phyloP scores from a whole-genome alignment of 2,329 filamentous ascomycete species.

The Pleomassaria siparia region DNA sequence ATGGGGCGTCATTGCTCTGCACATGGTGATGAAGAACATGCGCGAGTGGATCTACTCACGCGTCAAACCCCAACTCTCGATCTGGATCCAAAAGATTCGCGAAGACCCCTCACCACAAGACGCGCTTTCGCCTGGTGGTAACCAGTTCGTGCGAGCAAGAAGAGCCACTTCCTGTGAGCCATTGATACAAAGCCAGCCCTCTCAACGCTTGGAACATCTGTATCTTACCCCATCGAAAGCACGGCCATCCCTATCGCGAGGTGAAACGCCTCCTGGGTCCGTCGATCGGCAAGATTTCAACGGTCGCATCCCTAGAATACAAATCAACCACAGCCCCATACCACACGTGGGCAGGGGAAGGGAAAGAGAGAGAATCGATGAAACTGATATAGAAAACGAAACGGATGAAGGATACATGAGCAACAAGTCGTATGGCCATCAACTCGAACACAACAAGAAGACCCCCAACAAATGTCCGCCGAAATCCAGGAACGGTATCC shows the following conservation, averaged over 20 bases:
- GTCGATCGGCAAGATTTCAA: no score
- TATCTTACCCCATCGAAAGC: not conserved
- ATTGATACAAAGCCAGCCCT: not conserved
- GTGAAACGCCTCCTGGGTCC: not conserved
- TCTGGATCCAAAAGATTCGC: slow-evolving; percentile 6
- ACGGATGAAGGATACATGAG: no score
- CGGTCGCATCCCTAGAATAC: no score
- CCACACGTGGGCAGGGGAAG: no score
- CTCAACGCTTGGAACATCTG: not conserved
- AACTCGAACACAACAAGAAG: no score
- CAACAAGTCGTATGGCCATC: no score
- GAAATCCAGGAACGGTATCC: no score
- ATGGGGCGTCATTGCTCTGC: slow-evolving; percentile 15
- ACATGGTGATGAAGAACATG: slow-evolving; percentile 14
- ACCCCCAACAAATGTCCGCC: no score
- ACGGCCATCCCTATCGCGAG: not conserved
- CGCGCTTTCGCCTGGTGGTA: not conserved
- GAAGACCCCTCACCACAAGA: not conserved
- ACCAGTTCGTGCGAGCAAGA: slow-evolving; percentile 1
- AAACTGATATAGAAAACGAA: no score
- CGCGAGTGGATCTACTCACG: slow-evolving; percentile 12
- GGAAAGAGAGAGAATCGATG: no score
- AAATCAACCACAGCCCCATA: no score
- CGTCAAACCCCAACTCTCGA: slow-evolving; percentile 6
- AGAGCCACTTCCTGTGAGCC: slow-evolving; percentile 8